These are phyloP conservation scores for Macrotyloma uniflorum DNA, from an alignment of 306 rosid species.

Conservation along the genomic window DNA sequence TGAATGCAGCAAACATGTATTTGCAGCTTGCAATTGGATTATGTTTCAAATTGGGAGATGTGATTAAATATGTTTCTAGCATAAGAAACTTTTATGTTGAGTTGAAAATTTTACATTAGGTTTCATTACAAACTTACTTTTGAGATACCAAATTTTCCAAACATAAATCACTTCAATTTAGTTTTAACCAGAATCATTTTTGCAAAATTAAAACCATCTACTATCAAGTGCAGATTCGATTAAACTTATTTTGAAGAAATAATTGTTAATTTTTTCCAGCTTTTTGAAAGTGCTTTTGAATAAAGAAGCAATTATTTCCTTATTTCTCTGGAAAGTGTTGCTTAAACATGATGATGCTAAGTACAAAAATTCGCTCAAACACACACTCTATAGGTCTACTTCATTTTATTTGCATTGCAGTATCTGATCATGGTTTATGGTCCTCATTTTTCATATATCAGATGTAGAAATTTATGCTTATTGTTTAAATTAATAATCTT, in stretches of 20 bases:
- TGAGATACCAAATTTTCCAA: not conserved
- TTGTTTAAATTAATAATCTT: conserved; percentile 32
- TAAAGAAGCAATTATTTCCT: not conserved
- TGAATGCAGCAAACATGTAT: not conserved
- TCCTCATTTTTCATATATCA: conserved; percentile 21
- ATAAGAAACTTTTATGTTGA: not conserved
- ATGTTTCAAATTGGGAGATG: not conserved
- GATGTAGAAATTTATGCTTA: conserved; percentile 1
- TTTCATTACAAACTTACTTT: not conserved
- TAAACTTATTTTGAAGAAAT: not conserved
- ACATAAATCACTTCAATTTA: not conserved
- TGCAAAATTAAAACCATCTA: not conserved
- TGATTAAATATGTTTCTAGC: not conserved
- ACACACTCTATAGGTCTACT: not conserved
- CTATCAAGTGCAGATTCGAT: not conserved
- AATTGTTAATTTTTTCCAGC: not conserved
- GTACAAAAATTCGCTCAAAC: not conserved
- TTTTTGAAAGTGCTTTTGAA: not conserved
- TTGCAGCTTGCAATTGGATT: not conserved
- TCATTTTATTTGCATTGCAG: conserved; percentile 12
- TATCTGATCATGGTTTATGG: conserved; percentile 23
- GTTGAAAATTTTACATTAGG: not conserved
- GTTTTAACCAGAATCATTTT: not conserved
- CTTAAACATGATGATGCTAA: not conserved
- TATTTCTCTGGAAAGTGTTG: not conserved